Percentiles rank a stretch among this genome's conserved stretches.
Evolutionary conservation across 2,329 filamentous ascomycete species (phyloP).

Genomic region (Ascochyta pisi): DNA sequence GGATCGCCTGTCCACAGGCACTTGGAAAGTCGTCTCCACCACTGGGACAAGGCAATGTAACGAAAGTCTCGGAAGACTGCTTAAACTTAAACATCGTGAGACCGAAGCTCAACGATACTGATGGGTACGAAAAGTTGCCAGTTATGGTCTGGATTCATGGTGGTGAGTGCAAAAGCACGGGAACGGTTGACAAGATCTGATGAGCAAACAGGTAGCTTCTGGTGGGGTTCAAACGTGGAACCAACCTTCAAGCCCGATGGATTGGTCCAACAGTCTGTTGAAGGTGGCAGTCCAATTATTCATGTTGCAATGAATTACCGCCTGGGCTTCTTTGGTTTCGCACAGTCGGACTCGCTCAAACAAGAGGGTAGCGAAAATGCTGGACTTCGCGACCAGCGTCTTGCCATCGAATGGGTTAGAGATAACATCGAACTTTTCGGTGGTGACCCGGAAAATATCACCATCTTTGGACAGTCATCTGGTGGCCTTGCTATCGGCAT

Average conservation of each 20-base stretch:
- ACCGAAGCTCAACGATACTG: conserved; percentile 49
- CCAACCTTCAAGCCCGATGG: conserved; percentile 53
- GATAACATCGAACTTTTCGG: conserved; percentile 47
- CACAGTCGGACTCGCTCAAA: conserved; percentile 42
- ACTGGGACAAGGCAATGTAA: conserved; percentile 46
- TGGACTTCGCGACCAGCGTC: conserved; percentile 49
- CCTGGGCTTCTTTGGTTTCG: conserved; percentile 51
- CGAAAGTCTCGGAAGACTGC: conserved; percentile 60
- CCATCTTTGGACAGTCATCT: conserved; percentile 51
- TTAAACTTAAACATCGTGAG: conserved; percentile 67
- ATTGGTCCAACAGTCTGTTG: conserved; percentile 55
- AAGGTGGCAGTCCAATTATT: conserved; percentile 51
- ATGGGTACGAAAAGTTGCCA: conserved; percentile 53
- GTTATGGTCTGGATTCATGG: conserved; percentile 68
- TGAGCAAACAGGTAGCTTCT: conserved; percentile 25
- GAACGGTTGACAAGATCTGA: background rate
- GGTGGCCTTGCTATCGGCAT: conserved; percentile 42
- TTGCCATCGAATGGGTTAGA: conserved; percentile 50
- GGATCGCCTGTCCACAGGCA: conserved; percentile 56
- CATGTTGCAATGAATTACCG: conserved; percentile 48
- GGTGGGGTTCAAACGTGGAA: conserved; percentile 42
- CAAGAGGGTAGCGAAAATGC: conserved; percentile 46
- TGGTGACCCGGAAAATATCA: conserved; percentile 46
- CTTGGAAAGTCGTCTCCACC: conserved; percentile 38
- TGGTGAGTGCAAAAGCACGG: conserved; percentile 50